Evolutionary conservation across 176 grass and related monocot genomes (phyloP).

Genomic region (Alloteropsis semialata): DNA sequence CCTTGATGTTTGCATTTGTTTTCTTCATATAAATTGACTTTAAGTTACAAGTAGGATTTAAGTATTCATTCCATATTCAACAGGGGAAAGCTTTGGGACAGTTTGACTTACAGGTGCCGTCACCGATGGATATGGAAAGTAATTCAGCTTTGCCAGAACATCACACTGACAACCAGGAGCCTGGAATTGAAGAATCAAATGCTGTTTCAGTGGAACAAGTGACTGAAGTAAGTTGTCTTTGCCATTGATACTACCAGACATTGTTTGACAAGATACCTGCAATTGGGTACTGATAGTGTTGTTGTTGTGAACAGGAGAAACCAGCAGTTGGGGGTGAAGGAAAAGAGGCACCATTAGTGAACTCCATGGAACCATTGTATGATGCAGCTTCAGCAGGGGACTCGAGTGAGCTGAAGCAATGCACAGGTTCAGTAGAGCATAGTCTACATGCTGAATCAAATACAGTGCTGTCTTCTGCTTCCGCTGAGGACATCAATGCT

Average conservation of each 20-base stretch:
- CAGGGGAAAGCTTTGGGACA: background rate
- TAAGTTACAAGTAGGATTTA: background rate
- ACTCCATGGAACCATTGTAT: background rate
- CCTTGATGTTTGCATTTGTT: background rate
- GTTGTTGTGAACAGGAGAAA: constrained; percentile 12
- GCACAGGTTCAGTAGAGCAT: background rate
- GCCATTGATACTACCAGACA: background rate
- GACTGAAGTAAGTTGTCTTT: constrained; percentile 8
- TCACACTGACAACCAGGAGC: background rate
- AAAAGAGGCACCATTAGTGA: background rate
- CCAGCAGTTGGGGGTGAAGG: background rate
- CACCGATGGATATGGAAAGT: background rate
- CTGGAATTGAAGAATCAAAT: constrained; percentile 5
- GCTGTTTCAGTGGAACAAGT: background rate
- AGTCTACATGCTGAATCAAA: background rate
- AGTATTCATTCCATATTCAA: background rate
- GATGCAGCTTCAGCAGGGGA: background rate
- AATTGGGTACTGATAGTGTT: background rate
- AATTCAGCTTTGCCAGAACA: background rate
- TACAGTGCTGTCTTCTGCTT: background rate
- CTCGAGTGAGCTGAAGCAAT: background rate
- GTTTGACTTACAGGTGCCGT: background rate
- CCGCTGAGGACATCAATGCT: background rate
- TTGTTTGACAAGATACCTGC: background rate
- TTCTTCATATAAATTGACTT: background rate